Percentiles rank a stretch among this genome's conserved stretches.
These are phyloP conservation scores for Fallopia convolvulus DNA, from an alignment of 148 eudicot species.

Conservation along the genomic window DNA sequence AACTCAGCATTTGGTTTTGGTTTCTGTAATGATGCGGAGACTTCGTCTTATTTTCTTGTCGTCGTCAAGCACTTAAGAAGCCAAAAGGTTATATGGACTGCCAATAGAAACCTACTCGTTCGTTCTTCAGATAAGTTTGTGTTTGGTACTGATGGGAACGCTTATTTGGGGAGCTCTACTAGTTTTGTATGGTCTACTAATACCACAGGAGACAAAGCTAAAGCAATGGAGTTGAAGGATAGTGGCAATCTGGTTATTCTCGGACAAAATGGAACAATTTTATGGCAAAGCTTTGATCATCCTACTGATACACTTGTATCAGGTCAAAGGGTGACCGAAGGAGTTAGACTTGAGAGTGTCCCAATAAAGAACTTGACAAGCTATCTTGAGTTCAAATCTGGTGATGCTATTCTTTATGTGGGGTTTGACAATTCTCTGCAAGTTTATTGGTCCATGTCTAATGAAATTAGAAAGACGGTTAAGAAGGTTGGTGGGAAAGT, in stretches of 20 bases:
- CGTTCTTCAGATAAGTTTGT: constrained; percentile 50
- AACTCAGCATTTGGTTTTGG: constrained; percentile 65
- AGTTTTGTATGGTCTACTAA: constrained; percentile 56
- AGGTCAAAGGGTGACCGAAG: constrained; percentile 46
- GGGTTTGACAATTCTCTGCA: constrained; percentile 47
- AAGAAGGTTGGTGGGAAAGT: constrained; percentile 48
- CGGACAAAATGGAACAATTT: constrained; percentile 30
- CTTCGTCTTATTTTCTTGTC: constrained; percentile 52
- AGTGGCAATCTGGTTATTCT: constrained; percentile 63
- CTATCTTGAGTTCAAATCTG: constrained; percentile 56
- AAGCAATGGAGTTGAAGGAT: constrained; percentile 44
- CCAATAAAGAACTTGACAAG: constrained; percentile 41
- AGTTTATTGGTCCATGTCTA: constrained; percentile 66
- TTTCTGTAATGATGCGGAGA: constrained; percentile 40
- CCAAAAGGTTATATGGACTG: constrained; percentile 64
- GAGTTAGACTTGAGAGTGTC: constrained; percentile 61
- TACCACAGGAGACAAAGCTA: constrained; percentile 51
- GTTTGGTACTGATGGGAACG: constrained; percentile 52
- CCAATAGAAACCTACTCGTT: constrained; percentile 52
- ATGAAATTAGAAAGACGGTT: constrained; percentile 47
- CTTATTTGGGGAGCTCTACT: constrained; percentile 35
- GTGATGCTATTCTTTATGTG: constrained; percentile 59
- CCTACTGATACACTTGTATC: constrained; percentile 77
- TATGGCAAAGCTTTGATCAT: constrained; percentile 87
- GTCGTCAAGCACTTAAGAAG: constrained; percentile 43